Conservation (phyloP, 1,139 yeast genomes). For the Debaryomyces sp. region DNA sequence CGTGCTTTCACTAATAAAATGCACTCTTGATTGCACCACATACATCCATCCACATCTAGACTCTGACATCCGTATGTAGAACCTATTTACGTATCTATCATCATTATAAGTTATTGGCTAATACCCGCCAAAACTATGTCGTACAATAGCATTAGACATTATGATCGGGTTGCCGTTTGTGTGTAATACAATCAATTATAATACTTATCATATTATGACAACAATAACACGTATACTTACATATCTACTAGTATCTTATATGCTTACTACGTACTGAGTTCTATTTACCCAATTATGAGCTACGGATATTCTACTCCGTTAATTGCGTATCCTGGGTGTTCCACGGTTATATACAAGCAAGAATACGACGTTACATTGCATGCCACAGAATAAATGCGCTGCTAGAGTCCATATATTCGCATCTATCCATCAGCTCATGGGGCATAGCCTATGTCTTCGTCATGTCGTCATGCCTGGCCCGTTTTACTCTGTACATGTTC, state of each 20-base stretch:
- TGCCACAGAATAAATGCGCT: neutral
- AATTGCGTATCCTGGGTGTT: neutral
- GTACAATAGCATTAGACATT: neutral
- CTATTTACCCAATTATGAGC: neutral
- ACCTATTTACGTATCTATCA: neutral
- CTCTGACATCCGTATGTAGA: neutral
- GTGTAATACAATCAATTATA: too few species aligned
- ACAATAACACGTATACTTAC: neutral
- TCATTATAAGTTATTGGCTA: too few species aligned
- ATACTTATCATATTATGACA: too few species aligned
- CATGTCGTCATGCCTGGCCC: neutral
- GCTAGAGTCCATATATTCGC: too few species aligned
- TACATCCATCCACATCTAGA: neutral
- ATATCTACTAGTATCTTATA: neutral
- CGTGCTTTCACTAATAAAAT: neutral
- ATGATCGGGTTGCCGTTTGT: too few species aligned
- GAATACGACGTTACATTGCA: neutral
- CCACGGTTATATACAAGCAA: neutral
- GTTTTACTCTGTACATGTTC: neutral
- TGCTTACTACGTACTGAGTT: neutral
- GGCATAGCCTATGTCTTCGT: neutral
- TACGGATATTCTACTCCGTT: neutral
- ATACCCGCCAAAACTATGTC: neutral
- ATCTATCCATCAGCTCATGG: too few species aligned
- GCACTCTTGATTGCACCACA: neutral